These are phyloP conservation scores for Dendrobium huoshanense DNA, from an alignment of 106 monocot genomes.

Conservation along the genomic window DNA sequence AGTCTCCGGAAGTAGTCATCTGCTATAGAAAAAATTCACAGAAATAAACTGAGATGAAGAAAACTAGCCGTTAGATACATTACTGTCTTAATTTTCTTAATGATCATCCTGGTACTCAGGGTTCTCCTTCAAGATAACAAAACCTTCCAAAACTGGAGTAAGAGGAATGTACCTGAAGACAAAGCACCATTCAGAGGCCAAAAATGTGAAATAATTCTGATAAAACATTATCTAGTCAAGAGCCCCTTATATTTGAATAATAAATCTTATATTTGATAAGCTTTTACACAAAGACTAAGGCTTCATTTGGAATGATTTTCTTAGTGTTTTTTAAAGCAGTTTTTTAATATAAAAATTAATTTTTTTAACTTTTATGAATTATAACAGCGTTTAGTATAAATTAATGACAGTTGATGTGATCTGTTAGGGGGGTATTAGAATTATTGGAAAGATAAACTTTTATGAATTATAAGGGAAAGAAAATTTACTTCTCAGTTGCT, in stretches of 20 bases:
- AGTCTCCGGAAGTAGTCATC: background rate
- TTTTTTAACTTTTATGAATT: no score
- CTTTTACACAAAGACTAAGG: no score
- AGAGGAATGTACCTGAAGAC: constrained; percentile 80
- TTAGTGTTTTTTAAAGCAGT: no score
- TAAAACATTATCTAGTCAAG: background rate
- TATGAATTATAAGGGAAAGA: background rate
- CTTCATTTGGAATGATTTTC: no score
- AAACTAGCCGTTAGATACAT: background rate
- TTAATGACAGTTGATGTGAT: background rate
- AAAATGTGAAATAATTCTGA: background rate
- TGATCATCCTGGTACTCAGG: constrained; percentile 77
- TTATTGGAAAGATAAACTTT: background rate
- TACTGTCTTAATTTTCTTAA: background rate
- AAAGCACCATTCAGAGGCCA: background rate
- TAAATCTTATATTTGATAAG: no score
- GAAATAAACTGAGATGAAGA: background rate
- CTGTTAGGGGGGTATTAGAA: background rate
- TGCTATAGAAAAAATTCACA: background rate
- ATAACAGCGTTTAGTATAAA: no score
- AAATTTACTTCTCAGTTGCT: constrained; percentile 86
- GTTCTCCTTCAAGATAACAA: constrained; percentile 93
- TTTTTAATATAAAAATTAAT: no score
- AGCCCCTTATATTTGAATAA: no score
- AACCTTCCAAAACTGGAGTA: constrained; percentile 76